Percentiles rank a stretch among this genome's conserved stretches.
Conservation (phyloP, 2,329 filamentous ascomycete species). For the Clonostachys byssicola region DNA sequence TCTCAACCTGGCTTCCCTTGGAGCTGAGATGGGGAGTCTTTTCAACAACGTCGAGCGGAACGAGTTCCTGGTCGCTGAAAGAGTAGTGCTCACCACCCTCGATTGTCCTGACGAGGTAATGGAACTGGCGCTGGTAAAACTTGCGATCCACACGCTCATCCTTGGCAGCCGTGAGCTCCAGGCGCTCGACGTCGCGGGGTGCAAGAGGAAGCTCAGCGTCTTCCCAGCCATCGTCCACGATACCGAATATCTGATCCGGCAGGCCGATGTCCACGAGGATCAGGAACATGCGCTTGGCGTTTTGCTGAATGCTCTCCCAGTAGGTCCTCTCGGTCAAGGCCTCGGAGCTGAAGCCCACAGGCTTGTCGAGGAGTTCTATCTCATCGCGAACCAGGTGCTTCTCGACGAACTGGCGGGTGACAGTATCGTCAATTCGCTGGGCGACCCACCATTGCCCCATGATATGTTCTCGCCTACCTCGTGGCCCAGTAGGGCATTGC, state of each 20-base stretch:
- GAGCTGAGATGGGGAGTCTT: slow-evolving; percentile 39
- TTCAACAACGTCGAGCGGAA: slow-evolving; percentile 65
- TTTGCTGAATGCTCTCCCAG: slow-evolving; percentile 71
- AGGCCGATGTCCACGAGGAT: slow-evolving; percentile 66
- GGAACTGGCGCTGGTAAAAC: slow-evolving; percentile 68
- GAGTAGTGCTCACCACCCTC: slow-evolving; percentile 55
- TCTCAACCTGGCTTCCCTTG: slow-evolving; percentile 40
- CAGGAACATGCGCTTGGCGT: slow-evolving; percentile 66
- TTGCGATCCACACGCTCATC: slow-evolving; percentile 62
- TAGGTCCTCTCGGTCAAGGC: slow-evolving; percentile 70
- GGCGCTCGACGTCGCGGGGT: slow-evolving; percentile 58
- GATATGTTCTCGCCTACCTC: slow-evolving; percentile 3
- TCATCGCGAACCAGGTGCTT: slow-evolving; percentile 61
- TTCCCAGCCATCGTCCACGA: slow-evolving; percentile 74
- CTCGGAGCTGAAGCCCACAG: slow-evolving; percentile 60
- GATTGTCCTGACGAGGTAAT: slow-evolving; percentile 63
- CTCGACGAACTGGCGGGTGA: slow-evolving; percentile 64
- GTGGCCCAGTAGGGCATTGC: background rate
- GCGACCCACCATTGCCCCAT: slow-evolving; percentile 65
- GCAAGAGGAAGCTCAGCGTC: slow-evolving; percentile 70
- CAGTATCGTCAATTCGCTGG: slow-evolving; percentile 63
- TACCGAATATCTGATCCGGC: slow-evolving; percentile 69
- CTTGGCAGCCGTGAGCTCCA: slow-evolving; percentile 53
- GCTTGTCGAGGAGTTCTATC: slow-evolving; percentile 55
- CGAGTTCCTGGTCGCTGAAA: slow-evolving; percentile 63